phyloP scores from a whole-genome alignment of 441 rosid genomes.

The Pelargonium australe region DNA sequence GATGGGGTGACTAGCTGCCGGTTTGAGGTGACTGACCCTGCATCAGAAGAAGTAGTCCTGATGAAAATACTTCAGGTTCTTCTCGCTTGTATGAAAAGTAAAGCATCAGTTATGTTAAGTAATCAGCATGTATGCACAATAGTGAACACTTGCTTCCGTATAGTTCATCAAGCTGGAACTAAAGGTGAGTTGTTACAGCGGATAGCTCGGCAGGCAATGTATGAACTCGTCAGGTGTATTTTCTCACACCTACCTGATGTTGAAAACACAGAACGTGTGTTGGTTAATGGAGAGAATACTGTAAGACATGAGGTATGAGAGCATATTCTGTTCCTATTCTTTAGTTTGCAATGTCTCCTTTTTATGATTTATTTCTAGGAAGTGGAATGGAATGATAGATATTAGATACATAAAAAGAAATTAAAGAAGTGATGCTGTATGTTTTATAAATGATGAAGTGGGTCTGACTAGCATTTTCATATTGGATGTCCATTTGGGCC shows the following conservation, averaged over 20 bases:
- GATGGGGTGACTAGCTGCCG: conserved; percentile 86
- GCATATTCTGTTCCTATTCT: too few species aligned
- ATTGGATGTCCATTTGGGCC: not conserved
- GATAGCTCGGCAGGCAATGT: conserved; percentile 89
- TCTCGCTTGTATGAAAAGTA: conserved; percentile 85
- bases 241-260: conserved; percentile 74
- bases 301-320: conserved; percentile 46
- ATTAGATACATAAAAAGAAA: too few species aligned
- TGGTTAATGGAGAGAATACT: conserved; percentile 38
- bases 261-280: conserved; percentile 42
- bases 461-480: not conserved
- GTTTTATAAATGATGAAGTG: too few species aligned
- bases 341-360: too few species aligned
- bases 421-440: too few species aligned
- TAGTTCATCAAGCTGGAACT: conserved; percentile 88
- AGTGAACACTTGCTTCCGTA: conserved; percentile 81
- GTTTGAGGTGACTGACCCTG: conserved; percentile 95
- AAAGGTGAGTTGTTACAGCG: conserved; percentile 87
- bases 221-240: conserved; percentile 81
- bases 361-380: too few species aligned
- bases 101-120: conserved; percentile 64
- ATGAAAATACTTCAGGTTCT: conserved; percentile 99
- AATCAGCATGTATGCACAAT: conserved; percentile 86
- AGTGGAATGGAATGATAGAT: too few species aligned
- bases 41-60: conserved; percentile 90